Conservation (phyloP, 2,329 filamentous ascomycete genomes). For the Microsporum audouinii region DNA sequence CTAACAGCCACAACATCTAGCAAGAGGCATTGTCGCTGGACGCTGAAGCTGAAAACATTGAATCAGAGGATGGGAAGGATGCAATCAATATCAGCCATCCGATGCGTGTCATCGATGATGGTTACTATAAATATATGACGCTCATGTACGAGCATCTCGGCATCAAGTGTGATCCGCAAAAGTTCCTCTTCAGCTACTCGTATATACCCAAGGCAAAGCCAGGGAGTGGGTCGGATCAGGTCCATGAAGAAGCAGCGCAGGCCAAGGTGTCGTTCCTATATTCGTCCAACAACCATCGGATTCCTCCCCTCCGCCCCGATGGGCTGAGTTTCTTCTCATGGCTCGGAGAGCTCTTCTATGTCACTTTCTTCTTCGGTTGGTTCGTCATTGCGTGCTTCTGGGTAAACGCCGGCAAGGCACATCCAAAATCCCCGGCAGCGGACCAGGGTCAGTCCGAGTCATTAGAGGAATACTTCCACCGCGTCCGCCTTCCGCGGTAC, state of each 20-base stretch:
- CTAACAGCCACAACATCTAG: slow-evolving; percentile 19
- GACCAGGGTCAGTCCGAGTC: slow-evolving; percentile 28
- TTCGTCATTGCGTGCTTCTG: slow-evolving; percentile 44
- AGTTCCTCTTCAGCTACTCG: slow-evolving; percentile 45
- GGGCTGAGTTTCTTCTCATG: slow-evolving; percentile 29
- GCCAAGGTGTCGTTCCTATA: slow-evolving; percentile 39
- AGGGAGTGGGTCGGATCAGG: background rate
- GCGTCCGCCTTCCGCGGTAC: slow-evolving; percentile 40
- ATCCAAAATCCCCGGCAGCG: background rate
- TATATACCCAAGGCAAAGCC: slow-evolving; percentile 14
- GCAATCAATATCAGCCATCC: slow-evolving; percentile 37
- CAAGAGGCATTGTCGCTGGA: slow-evolving; percentile 36
- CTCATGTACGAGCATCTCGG: slow-evolving; percentile 47
- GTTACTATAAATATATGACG: slow-evolving; percentile 46
- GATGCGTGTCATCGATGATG: slow-evolving; percentile 42
- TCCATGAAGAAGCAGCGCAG: slow-evolving; percentile 14
- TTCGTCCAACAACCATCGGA: slow-evolving; percentile 43
- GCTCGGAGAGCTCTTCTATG: slow-evolving; percentile 35
- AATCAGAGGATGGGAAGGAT: slow-evolving; percentile 16
- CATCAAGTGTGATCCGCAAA: slow-evolving; percentile 40
- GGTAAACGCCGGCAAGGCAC: slow-evolving; percentile 27
- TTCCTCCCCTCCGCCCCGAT: slow-evolving; percentile 35
- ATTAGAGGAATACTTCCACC: slow-evolving; percentile 39
- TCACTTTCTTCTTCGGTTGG: slow-evolving; percentile 43
- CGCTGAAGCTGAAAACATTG: slow-evolving; percentile 34